A percentile compares a stretch with the other conserved stretches of the same genome.
phyloP scores from a whole-genome alignment of 2,329 filamentous ascomycete genomes.

The Dothidotthia symphoricarpi region DNA sequence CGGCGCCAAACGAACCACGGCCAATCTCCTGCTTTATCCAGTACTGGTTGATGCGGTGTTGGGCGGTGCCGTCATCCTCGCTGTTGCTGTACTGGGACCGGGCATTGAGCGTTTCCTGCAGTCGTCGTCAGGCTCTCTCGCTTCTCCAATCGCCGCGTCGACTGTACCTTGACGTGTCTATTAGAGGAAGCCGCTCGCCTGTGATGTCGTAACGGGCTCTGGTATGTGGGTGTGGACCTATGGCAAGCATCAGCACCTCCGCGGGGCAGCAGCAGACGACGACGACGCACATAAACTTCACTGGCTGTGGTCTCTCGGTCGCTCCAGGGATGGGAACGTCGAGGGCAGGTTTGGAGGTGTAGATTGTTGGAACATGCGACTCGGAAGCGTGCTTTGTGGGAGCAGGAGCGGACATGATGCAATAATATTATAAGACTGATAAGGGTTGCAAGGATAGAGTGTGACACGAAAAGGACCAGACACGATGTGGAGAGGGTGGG shows the following conservation, averaged over 20 bases:
- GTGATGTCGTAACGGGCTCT: conserved; percentile 65
- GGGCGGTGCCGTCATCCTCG: conserved; percentile 73
- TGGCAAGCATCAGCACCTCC: conserved; percentile 21
- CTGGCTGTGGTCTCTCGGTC: conserved; percentile 43
- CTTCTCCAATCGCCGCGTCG: too few species aligned
- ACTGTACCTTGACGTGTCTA: conserved; percentile 65
- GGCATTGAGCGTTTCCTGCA: conserved; percentile 85
- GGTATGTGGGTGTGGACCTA: conserved; percentile 59
- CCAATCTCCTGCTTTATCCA: conserved; percentile 92
- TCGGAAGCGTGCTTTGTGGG: neutral
- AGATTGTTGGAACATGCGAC: conserved; percentile 39
- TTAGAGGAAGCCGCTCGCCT: conserved; percentile 59
- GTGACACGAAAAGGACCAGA: too few species aligned
- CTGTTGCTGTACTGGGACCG: conserved; percentile 83
- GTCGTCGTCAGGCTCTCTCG: conserved; percentile 1
- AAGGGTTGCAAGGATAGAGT: too few species aligned
- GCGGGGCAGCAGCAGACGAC: conserved; percentile 20
- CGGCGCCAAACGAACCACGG: conserved; percentile 90
- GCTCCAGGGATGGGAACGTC: conserved; percentile 45
- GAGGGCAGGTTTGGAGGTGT: conserved; percentile 50
- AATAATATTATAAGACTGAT: neutral
- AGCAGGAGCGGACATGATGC: neutral
- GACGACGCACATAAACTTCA: conserved; percentile 51
- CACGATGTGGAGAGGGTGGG: conserved; percentile 1
- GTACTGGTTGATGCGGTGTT: conserved; percentile 94